Evolutionary conservation across 345 rosid species (phyloP), one percentile per base, ranked within the genome.

Genomic region (Syzygium jambos): DNA sequence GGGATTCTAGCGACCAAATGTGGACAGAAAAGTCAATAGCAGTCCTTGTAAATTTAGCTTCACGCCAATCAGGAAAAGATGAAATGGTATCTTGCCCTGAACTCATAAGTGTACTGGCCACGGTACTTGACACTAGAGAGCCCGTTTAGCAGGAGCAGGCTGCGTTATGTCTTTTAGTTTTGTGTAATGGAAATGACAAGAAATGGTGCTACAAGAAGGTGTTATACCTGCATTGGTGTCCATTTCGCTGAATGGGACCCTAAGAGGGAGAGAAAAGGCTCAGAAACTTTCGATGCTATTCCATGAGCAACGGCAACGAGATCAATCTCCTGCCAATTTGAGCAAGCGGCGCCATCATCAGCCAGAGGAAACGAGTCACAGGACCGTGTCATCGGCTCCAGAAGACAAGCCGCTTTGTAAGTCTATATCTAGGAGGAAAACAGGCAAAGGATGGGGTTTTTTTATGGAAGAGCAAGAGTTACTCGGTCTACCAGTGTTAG

Each of bases 171-270:
- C 97, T 98, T 86, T 82, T 95, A 56, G 88, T 92, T 41, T 89
- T 98, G 68, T 98, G 99, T 89, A 93, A 88, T 2, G 96, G 97
- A 77, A 93, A 92, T 55, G 98, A 96, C 61, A 91, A 92, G 54
- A 95, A 65, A 89, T 96, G 94, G 98, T 95, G 53, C 90, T 98
- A 85, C 99, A n/a, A n/a, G n/a, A 95, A 90, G 99, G 99, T 25
- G 99, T 95, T 78, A 98, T 95, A 86, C 99, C 99, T 19, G 94
- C 98, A 11, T 87, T 98, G 87, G 99, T 98, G 85, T 96, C 99
- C 11, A 92, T 98, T 56, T 96, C 98, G 0, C 97, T 96, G n/a
- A 96, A 96, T 27, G 99, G 99, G 11, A 96, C 96, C 25, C n/a
- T 92, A 1, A 89, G 98, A 88, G 99, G 98, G 61, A 93, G 90